Base-by-base conservation (phyloP, 148 eudicot genomes). In the Talinum fruticosum region DNA sequence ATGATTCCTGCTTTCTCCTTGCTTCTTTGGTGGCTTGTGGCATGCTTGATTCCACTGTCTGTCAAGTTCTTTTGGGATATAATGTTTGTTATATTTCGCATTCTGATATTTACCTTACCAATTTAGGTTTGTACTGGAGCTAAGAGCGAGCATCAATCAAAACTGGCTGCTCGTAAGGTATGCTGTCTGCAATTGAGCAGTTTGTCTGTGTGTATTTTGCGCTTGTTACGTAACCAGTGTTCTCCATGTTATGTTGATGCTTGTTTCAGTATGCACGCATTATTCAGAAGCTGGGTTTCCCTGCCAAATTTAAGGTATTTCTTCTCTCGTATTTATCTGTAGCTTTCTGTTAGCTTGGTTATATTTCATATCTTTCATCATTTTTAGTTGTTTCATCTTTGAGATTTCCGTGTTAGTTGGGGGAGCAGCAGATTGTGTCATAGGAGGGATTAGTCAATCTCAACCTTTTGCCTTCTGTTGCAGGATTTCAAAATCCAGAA, bases 401-500 rank as follows among this genome's bases (percentile, higher is more conserved):
- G 78, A 24, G 29, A 0, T 21, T 10, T 18, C 15, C 12, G 2
- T 16, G 2, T 30, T 21, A 33, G 28, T 2, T 18, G 54, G 6
- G 26, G 3, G 0, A 7, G 24, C 16, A 37, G 1, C 2, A 21
- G 66, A 26, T 5, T 69, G 5, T 73, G 21, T 13, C 23, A 41
- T 72, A 10, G 69, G 23, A 34, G 13, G 21, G 24, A 32, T 32
- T 23, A 73, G 21, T 16, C 34, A 77, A 26, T 41, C 77, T 75
- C 61, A 47, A 49, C 19, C 29, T 68, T 44, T 45, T 49, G 54
- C 10, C 26, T 54, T 34, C 65, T 83, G 36, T 16, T 76, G 76
- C 74, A 93, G 97, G 97, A 93, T 84, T 93, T 93, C 82, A 93
- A 93, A 85, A 89, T 93, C 73, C 97, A 93, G 79, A 93, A 93